These are phyloP conservation scores for Knufia petricola DNA, from an alignment of 2,329 filamentous ascomycete species.

Conservation along the genomic window DNA sequence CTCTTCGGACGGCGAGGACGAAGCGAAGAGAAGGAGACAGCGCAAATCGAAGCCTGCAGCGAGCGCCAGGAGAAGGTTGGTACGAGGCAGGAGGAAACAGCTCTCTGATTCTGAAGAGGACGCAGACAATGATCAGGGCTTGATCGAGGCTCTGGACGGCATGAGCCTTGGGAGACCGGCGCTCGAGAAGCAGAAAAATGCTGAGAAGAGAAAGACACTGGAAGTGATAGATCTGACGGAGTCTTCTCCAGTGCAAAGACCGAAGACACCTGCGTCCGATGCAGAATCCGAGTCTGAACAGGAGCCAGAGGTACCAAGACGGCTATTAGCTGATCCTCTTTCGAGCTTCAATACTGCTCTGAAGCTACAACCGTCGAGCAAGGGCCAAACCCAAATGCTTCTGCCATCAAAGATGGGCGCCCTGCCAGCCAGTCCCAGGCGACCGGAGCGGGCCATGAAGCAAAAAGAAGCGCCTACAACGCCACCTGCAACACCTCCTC, in stretches of 20 bases:
- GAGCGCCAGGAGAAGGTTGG: conserved; percentile 21
- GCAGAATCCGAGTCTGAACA: not conserved
- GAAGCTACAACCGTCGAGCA: not conserved
- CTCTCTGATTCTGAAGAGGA: conserved; percentile 30
- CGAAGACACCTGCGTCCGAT: not conserved
- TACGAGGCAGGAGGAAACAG: conserved; percentile 14
- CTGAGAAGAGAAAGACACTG: not conserved
- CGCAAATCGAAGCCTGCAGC: not conserved
- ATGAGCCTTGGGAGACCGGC: conserved; percentile 4
- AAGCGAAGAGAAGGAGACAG: conserved; percentile 5
- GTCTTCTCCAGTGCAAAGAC: conserved; percentile 12
- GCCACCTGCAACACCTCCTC: conserved; percentile 34
- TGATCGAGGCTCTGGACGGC: conserved; percentile 25
- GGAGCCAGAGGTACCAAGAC: not conserved
- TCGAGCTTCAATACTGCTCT: not conserved
- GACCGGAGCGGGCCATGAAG: conserved; percentile 12
- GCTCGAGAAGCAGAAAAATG: conserved; percentile 5
- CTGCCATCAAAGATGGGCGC: conserved; percentile 2
- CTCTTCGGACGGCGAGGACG: conserved; percentile 8
- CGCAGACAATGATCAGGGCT: conserved; percentile 19
- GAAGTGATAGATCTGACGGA: conserved; percentile 20
- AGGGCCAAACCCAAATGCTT: not conserved
- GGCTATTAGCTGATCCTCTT: not conserved
- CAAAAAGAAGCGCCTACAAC: conserved; percentile 25
- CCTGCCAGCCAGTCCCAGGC: not conserved